A percentile compares a stretch with the other conserved stretches of the same genome.
Evolutionary conservation across 1,284 basidiomycete genomes (phyloP).

Genomic region (Amylostereum chailletii): DNA sequence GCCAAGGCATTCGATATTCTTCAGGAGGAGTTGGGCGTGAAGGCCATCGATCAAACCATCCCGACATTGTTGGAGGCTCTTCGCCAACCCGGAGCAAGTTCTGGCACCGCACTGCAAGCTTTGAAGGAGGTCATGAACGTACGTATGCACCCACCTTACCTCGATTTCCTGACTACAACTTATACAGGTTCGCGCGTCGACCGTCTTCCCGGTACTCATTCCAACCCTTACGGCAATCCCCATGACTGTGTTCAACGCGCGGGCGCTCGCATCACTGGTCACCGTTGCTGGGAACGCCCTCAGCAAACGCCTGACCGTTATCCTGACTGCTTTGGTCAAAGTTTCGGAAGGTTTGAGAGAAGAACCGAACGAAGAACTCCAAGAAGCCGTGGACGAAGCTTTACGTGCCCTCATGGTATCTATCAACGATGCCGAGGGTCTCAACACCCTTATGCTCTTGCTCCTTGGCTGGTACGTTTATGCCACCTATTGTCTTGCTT

Average conservation of each 20-base stretch:
- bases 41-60: slow-evolving; percentile 95
- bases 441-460: slow-evolving; percentile 83
- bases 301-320: slow-evolving; percentile 72
- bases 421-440: slow-evolving; percentile 75
- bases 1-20: slow-evolving; percentile 91
- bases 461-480: slow-evolving; percentile 72
- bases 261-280: slow-evolving; percentile 84
- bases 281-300: slow-evolving; percentile 89
- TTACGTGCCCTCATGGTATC: slow-evolving; percentile 67
- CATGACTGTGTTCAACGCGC: slow-evolving; percentile 95
- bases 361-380: slow-evolving; percentile 62
- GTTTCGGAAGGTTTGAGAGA: slow-evolving; percentile 51
- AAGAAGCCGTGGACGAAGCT: slow-evolving; percentile 69
- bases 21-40: slow-evolving; percentile 84
- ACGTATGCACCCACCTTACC: slow-evolving; percentile 21
- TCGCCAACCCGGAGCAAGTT: slow-evolving; percentile 81
- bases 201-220: slow-evolving; percentile 97
- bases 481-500: background rate
- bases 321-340: slow-evolving; percentile 71
- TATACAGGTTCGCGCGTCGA: slow-evolving; percentile 74
- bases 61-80: slow-evolving; percentile 92
- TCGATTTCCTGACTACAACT: slow-evolving; percentile 1
- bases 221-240: slow-evolving; percentile 87
- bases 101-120: slow-evolving; percentile 92
- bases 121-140: slow-evolving; percentile 92